Conservation (phyloP, 768 basidiomycete genomes). For the Lactifluus rugatus region DNA sequence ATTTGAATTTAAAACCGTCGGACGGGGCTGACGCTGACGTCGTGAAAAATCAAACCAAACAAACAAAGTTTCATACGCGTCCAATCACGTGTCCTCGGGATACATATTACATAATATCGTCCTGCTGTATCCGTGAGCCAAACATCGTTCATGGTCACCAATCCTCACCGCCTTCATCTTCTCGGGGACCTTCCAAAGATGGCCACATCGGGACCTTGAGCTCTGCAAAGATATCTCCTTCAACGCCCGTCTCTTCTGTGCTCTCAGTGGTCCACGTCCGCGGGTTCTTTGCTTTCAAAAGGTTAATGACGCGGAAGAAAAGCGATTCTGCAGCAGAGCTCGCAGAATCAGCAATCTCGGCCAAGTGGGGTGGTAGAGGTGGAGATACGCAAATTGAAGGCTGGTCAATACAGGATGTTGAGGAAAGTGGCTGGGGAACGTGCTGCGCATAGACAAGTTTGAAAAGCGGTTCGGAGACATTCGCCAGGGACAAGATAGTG, state of each 20-base stretch:
- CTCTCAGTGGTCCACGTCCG: conserved; percentile 3
- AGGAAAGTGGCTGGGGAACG: neutral
- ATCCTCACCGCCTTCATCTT: conserved; percentile 7
- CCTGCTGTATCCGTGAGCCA: neutral
- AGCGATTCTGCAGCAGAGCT: conserved; percentile 14
- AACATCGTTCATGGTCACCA: neutral
- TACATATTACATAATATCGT: neutral
- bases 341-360: conserved; percentile 16
- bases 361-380: neutral
- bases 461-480: conserved; percentile 11
- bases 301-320: conserved; percentile 15
- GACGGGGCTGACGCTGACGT: neutral
- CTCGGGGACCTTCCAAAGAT: conserved; percentile 4
- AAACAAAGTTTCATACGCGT: conserved; percentile 11
- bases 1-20: neutral
- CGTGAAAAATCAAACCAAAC: neutral
- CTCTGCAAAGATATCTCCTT: conserved; percentile 18
- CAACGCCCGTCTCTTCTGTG: neutral
- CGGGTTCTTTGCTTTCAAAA: conserved; percentile 7
- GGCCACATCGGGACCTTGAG: conserved; percentile 19
- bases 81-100: neutral
- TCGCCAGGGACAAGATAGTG: conserved; percentile 14
- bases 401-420: neutral
- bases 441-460: conserved; percentile 13
- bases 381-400: conserved; percentile 9